Base-by-base conservation (phyloP, 257 asterid species). In the Mitragyna speciosa region DNA sequence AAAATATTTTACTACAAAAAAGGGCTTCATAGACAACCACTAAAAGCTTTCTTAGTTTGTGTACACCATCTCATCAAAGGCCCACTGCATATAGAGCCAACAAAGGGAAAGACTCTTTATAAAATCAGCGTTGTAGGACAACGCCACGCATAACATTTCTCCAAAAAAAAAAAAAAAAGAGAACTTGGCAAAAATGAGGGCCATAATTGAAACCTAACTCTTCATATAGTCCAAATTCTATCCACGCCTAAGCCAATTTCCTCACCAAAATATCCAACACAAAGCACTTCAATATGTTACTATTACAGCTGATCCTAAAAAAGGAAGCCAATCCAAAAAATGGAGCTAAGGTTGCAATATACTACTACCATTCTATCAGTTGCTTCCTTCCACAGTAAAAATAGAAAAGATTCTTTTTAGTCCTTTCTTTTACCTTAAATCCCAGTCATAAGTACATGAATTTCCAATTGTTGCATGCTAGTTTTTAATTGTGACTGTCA, bases 341-440 rank as follows among this genome's bases (percentile, higher is more conserved):
- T 77, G 88, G 87, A 82, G 78, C 81, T 85, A 45, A 78, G 80
- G 61, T 80, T 83, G 84, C 88, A 82, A 52, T 36, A 36, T 45
- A 45, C 49, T 9, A 2, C 76, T 78, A 66, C 81, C 75, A 67
- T 84, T 83, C 65, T 76, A 20, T 86, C 80, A n/a, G n/a, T 81
- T 36, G 75, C 82, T 61, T 76, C 80, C 86, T 81, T 88, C 84
- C n/a, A 24, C 79, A 45, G 22, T 54, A 76, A 72, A 79, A 75
- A 70, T 65, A 74, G 90, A n/a, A 86, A 83, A 86, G 79, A 49
- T 30, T 28, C 70, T 28, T 45, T 36, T 72, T 36, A 26, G 12
- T 39, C 71, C 10, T 28, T 28, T 36, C 2, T 8, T 61, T 63
- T 6, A 28, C 41, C 8, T 41, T 4, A 17, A 49, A 22, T 69